phyloP scores from a whole-genome alignment of 2,329 filamentous ascomycete species.

The Teratosphaeria destructans region DNA sequence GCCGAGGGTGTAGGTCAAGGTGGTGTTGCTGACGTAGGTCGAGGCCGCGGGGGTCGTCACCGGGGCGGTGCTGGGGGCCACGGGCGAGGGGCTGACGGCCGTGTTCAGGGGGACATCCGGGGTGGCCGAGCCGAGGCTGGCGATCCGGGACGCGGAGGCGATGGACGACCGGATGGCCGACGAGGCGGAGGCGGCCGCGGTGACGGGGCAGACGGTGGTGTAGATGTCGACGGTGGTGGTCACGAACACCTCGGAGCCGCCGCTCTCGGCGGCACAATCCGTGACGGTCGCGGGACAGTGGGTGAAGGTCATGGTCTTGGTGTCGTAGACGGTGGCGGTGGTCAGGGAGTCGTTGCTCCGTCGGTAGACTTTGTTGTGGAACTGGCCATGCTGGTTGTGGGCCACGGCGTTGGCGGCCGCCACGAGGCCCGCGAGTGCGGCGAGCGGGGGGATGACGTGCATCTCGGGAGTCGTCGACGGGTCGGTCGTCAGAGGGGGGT shows the following conservation, averaged over 20 bases:
- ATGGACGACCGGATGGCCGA: slow-evolving; percentile 3
- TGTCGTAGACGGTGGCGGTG: slow-evolving; percentile 11
- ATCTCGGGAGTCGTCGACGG: slow-evolving; percentile 11
- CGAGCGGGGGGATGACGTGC: slow-evolving; percentile 22
- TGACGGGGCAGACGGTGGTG: slow-evolving; percentile 17
- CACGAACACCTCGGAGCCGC: slow-evolving; percentile 8
- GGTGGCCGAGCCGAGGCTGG: neutral
- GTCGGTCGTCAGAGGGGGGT: slow-evolving; percentile 5
- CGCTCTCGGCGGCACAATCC: slow-evolving; percentile 11
- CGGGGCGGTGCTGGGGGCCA: neutral
- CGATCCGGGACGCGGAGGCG: neutral
- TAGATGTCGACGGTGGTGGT: slow-evolving; percentile 12
- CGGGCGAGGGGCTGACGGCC: slow-evolving; percentile 2
- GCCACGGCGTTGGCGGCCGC: slow-evolving; percentile 14
- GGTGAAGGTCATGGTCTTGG: slow-evolving; percentile 14
- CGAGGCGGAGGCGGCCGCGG: slow-evolving; percentile 6
- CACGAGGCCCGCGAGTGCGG: slow-evolving; percentile 20
- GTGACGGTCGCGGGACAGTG: slow-evolving; percentile 10
- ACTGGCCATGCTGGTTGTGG: neutral
- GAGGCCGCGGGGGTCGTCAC: slow-evolving; percentile 8
- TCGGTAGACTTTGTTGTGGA: neutral
- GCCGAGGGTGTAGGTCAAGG: slow-evolving; percentile 27
- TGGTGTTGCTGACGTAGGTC: slow-evolving; percentile 20
- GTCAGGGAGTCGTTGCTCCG: slow-evolving; percentile 6
- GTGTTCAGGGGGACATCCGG: slow-evolving; percentile 1